A percentile compares a stretch with the other conserved stretches of the same genome.
Conservation (phyloP, 495 filamentous ascomycete genomes). For the Geopyxis carbonaria region DNA sequence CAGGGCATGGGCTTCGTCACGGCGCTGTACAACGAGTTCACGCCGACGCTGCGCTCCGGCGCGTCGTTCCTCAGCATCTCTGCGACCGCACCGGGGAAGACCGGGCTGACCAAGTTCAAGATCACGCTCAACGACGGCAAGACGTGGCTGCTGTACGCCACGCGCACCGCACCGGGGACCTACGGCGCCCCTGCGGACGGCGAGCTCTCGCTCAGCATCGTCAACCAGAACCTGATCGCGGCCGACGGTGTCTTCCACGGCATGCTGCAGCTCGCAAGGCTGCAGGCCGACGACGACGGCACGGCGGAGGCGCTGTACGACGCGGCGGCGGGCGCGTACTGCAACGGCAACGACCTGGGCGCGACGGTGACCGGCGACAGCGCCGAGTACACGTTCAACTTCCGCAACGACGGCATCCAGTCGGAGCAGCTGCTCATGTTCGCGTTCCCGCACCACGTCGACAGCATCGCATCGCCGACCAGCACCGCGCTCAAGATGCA, state of each 20-base stretch:
- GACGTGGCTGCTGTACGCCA: constrained; percentile 63
- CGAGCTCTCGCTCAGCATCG: not conserved
- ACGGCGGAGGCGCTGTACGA: constrained; percentile 53
- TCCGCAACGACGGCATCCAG: not conserved
- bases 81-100: not conserved
- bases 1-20: constrained; percentile 80
- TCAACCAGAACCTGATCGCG: not conserved
- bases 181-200: not conserved
- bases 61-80: not conserved
- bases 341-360: constrained; percentile 41
- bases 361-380: constrained; percentile 44
- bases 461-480: constrained; percentile 45
- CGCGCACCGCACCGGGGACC: constrained; percentile 28
- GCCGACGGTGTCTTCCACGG: constrained; percentile 33
- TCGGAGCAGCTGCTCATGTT: constrained; percentile 59
- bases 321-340: constrained; percentile 51
- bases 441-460: constrained; percentile 67
- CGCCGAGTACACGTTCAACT: constrained; percentile 49
- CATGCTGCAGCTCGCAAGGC: constrained; percentile 61
- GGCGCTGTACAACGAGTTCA: constrained; percentile 47
- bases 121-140: constrained; percentile 49
- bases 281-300: constrained; percentile 7
- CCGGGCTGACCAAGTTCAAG: constrained; percentile 58
- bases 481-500: constrained; percentile 45
- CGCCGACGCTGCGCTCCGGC: constrained; percentile 37